phyloP scores from a whole-genome alignment of 1,139 yeast genomes.

The Hyphopichia fennica region DNA sequence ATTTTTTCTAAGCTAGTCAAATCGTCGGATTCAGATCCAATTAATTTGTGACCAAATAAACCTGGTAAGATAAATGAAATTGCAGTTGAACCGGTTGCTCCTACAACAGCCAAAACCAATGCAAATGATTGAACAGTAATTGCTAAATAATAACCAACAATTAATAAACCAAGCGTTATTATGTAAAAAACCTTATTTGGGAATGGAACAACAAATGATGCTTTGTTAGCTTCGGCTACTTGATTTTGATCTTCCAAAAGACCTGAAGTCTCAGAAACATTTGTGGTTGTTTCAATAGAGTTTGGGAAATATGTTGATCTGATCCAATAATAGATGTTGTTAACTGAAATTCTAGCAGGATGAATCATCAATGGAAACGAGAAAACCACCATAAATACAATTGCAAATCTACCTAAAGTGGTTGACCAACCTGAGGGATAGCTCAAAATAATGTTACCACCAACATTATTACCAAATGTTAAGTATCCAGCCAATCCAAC shows the following conservation, averaged over 20 bases:
- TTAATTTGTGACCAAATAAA: slow-evolving; percentile 52
- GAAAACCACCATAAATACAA: slow-evolving; percentile 79
- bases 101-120: slow-evolving; percentile 55
- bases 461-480: slow-evolving; percentile 44
- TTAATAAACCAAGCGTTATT: slow-evolving; percentile 47
- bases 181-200: slow-evolving; percentile 46
- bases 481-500: slow-evolving; percentile 48
- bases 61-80: slow-evolving; percentile 63
- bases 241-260: slow-evolving; percentile 4
- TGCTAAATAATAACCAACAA: slow-evolving; percentile 46
- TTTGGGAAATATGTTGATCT: slow-evolving; percentile 5
- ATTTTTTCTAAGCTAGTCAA: slow-evolving; percentile 21
- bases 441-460: slow-evolving; percentile 78
- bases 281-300: background rate
- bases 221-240: background rate
- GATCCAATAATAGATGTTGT: slow-evolving; percentile 67
- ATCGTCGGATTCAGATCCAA: slow-evolving; percentile 32
- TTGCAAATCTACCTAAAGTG: slow-evolving; percentile 68
- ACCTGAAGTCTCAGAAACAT: background rate
- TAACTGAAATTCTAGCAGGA: slow-evolving; percentile 84
- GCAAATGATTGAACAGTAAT: slow-evolving; percentile 52
- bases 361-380: slow-evolving; percentile 92
- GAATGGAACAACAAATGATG: slow-evolving; percentile 45
- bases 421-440: slow-evolving; percentile 53
- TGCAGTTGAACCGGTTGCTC: slow-evolving; percentile 63